Base-by-base conservation (phyloP, 106 monocot species). In the Amphibolis antarctica region DNA sequence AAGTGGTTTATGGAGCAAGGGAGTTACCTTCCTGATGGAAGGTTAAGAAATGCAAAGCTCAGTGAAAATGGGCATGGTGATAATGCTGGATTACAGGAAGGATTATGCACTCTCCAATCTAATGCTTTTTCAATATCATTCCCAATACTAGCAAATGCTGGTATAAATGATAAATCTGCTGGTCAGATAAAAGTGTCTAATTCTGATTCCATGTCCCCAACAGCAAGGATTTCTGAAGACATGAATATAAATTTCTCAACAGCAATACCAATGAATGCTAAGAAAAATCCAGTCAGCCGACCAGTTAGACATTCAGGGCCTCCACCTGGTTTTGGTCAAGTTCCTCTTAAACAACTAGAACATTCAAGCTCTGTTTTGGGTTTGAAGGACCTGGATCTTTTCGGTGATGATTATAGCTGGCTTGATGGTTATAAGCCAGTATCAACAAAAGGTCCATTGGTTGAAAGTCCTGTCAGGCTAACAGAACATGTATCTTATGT, bases 341-440 rank as follows among this genome's bases (percentile, higher is more conserved):
- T 69, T 10, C 75, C 78, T 17, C 28, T 72, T 14, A 87, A 81
- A 58, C 75, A 68, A 53, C 68, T 30, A 45, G 65, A 78, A 42
- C 65, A 75, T 1, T 61, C 48, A 23, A 36, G 46, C 44, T 36
- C 49, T 24, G 65, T 36, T 55, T 60, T 50, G 24, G 42, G 19
- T 19, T 9, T 50, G 15, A 69, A 74, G 44, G 71, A 77, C 7
- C 66, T 68, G 36, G 59, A 66, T 19, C 31, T 63, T 67, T 71
- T 72, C 9, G 55, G 78, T 25, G 86, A 91, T 81, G 96, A 98
- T 52, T 87, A 87, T 67, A 77, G 84, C 63, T 98, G 89, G 89
- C 53, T 98, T 36, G 89, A 98, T 79, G 86, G 78, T 12, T 87
- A 87, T 72, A 73, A 80, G 43, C 44, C 76, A 50, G 69, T 84